Percentiles rank a stretch among this genome's conserved stretches.
Evolutionary conservation across 352 stramenopile genomes (phyloP).

Genomic region (Pythium aristosporum): DNA sequence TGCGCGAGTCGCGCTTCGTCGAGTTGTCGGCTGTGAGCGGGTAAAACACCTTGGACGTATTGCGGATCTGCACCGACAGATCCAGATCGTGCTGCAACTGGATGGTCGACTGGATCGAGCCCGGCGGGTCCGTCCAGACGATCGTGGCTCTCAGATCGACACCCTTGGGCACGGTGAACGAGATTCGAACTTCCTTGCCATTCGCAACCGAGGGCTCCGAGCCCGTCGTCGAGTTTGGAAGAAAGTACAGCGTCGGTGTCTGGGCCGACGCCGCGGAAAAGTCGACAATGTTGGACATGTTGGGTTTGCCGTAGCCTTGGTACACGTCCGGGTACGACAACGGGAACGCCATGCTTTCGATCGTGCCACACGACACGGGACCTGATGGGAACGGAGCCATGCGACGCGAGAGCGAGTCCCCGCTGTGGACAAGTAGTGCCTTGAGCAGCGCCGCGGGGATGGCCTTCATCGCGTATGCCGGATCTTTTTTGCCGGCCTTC

Average conservation of each 20-base stretch:
- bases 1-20: slow-evolving; percentile 63
- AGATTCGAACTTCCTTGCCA: slow-evolving; percentile 59
- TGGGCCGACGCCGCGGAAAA: slow-evolving; percentile 27
- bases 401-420: slow-evolving; percentile 48
- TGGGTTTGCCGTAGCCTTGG: slow-evolving; percentile 80
- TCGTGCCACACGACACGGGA: slow-evolving; percentile 46
- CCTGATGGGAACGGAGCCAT: slow-evolving; percentile 40
- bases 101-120: slow-evolving; percentile 55
- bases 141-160: slow-evolving; percentile 71
- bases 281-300: slow-evolving; percentile 76
- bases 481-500: slow-evolving; percentile 59
- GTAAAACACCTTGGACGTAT: slow-evolving; percentile 52
- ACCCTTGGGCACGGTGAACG: slow-evolving; percentile 60
- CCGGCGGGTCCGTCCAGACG: slow-evolving; percentile 78
- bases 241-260: slow-evolving; percentile 56
- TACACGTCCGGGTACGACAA: slow-evolving; percentile 72
- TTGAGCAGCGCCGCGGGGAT: slow-evolving; percentile 77
- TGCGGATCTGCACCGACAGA: slow-evolving; percentile 61
- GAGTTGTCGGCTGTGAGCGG: slow-evolving; percentile 51
- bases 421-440: slow-evolving; percentile 80
- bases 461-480: slow-evolving; percentile 47
- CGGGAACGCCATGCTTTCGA: slow-evolving; percentile 33
- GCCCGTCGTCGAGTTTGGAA: slow-evolving; percentile 68
- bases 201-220: slow-evolving; percentile 59
- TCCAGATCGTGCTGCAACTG: slow-evolving; percentile 82